Evolutionary conservation across 305 asterid genomes (phyloP).

Genomic region (Fraxinus angustifolia): DNA sequence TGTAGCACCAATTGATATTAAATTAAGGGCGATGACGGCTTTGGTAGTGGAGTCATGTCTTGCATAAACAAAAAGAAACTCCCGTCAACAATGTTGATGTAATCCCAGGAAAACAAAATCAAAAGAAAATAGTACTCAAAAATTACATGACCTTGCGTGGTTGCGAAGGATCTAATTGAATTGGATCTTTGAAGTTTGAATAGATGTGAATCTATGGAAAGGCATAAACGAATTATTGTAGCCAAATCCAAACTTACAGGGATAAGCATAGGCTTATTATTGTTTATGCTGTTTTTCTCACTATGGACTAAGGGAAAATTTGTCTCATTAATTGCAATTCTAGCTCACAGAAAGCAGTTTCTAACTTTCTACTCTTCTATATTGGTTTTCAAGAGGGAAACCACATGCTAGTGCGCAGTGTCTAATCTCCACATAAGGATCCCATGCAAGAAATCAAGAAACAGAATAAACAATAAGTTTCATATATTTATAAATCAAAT

Average conservation of each 20-base stretch:
- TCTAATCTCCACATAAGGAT: not conserved
- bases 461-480: not conserved
- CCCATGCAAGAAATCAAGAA: not conserved
- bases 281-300: not conserved
- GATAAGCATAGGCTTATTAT: not conserved
- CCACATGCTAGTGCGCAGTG: not conserved
- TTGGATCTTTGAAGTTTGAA: not conserved
- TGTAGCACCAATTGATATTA: not conserved
- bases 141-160: not conserved
- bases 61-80: not conserved
- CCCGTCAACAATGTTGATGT: not conserved
- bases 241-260: not conserved
- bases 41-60: not conserved
- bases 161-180: not conserved
- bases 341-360: not conserved
- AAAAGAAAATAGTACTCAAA: not conserved
- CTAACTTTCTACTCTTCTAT: not conserved
- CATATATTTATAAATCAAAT: conserved; percentile 5
- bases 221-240: not conserved
- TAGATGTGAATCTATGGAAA: not conserved
- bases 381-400: not conserved
- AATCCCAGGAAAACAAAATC: not conserved
- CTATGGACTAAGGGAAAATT: not conserved
- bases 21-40: not conserved
- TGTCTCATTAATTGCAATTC: not conserved